These are phyloP conservation scores for Epichloe typhina DNA, from an alignment of 2,329 filamentous ascomycete species.

Conservation along the genomic window DNA sequence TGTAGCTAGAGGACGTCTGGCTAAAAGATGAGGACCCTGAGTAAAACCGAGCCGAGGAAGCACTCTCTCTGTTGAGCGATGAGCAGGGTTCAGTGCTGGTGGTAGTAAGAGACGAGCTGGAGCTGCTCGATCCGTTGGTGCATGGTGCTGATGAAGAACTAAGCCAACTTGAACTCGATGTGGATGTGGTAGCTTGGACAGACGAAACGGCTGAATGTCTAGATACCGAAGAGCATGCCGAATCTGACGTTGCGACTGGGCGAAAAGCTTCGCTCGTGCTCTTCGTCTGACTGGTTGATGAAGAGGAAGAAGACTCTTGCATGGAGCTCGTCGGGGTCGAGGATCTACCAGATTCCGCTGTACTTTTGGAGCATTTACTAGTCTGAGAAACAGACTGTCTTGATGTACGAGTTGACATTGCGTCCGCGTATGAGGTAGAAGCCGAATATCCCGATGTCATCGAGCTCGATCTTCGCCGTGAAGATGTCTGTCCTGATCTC, in stretches of 20 bases:
- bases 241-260: neutral
- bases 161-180: neutral
- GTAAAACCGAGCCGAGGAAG: neutral
- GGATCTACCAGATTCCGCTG: neutral
- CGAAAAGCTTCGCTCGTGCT: neutral
- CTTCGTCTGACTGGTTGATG: neutral
- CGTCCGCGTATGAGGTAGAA: neutral
- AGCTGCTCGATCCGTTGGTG: neutral
- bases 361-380: neutral
- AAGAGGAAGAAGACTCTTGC: neutral
- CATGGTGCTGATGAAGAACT: neutral
- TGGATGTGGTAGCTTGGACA: neutral
- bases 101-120: neutral
- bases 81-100: neutral
- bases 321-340: neutral
- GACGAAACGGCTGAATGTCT: neutral
- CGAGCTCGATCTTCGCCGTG: neutral
- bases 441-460: neutral
- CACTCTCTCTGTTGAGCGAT: neutral
- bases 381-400: neutral
- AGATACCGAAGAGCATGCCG: slow-evolving; percentile 1
- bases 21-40: neutral
- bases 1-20: neutral
- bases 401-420: neutral
- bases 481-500: neutral